A percentile compares a stretch with the other conserved stretches of the same genome.
These are phyloP conservation scores for Trypanosoma vivax DNA, from an alignment of 208 protist genomes.

Conservation along the genomic window DNA sequence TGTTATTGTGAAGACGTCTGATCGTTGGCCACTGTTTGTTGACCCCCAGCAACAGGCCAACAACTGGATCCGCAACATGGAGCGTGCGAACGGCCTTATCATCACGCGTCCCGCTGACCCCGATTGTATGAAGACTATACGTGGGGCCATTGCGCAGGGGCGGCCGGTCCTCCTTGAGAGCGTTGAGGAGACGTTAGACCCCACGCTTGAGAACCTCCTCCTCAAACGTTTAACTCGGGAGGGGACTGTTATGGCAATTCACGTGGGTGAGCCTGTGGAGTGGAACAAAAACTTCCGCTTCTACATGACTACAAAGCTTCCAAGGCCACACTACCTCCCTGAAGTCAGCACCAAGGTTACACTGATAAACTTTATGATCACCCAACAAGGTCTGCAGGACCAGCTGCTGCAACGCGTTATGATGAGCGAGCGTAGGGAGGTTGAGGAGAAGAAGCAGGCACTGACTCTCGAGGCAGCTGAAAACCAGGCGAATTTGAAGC, in stretches of 20 bases:
- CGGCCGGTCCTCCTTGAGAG: constrained; percentile 95
- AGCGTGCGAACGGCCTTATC: constrained; percentile 80
- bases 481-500: constrained; percentile 85
- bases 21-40: constrained; percentile 90
- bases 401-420: constrained; percentile 95
- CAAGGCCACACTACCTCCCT: constrained; percentile 96
- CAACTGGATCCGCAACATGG: constrained; percentile 91
- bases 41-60: constrained; percentile 95
- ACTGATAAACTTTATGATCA: constrained; percentile 97
- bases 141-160: constrained; percentile 92
- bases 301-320: constrained; percentile 98
- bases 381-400: constrained; percentile 93
- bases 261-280: constrained; percentile 95
- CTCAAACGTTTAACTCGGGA: constrained; percentile 91
- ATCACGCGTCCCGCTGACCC: constrained; percentile 74
- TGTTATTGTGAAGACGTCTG: constrained; percentile 88
- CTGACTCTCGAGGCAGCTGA: constrained; percentile 89
- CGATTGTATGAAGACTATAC: constrained; percentile 83
- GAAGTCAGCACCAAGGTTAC: constrained; percentile 96
- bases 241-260: constrained; percentile 84
- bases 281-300: constrained; percentile 95
- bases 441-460: constrained; percentile 95
- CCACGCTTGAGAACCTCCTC: constrained; percentile 96
- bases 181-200: constrained; percentile 94
- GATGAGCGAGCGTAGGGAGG: constrained; percentile 89